Evolutionary conservation across 148 eudicot species (phyloP), one percentile per base, ranked within the genome.

Genomic region (Camellia granthamiana): DNA sequence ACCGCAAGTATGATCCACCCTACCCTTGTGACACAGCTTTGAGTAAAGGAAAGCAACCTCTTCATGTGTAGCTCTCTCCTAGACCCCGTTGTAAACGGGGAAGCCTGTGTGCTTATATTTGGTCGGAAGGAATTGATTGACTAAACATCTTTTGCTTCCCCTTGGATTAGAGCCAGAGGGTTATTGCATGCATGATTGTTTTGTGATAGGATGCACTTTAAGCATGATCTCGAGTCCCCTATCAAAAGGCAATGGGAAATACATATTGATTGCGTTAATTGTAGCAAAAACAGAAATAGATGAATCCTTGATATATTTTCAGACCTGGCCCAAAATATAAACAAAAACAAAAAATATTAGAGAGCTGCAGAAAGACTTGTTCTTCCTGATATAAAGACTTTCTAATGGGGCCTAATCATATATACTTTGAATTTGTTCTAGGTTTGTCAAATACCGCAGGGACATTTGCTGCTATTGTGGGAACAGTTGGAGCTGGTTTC

Each of bases 401-500:
- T 30, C 49, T 49, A 6, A 41, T 55, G 52, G 78, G 52, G 81
- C 73, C 74, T 77, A 43, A 77, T 72, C 4, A 7, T 3, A 38
- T 13, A 60, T 52, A 21, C 60, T 78, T 75, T 66, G 77, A 49
- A 75, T 54, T 78, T 72, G 49, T 62, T 83, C 68, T 80, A 94
- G 98, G 98, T 76, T 81, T 94, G 84, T 87, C 98, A 43, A 94
- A 90, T 68, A 94, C 98, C 47, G 97, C 91, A 7, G 98, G 98
- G 44, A 91, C 97, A 14, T 73, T 89, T 38, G 98, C 98, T 78
- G 98, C 98, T 68, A 94, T 94, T 11, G 49, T 90, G 23, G 97
- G 98, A 80, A 94, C 98, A 18, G 90, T 94, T 78, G 98, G 98
- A 80, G 95, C 97, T 77, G 98, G 98, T 56, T 92, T 69, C 83